These are phyloP conservation scores for Naegleria lovaniensis DNA, from an alignment of 208 protist genomes.

Conservation along the genomic window DNA sequence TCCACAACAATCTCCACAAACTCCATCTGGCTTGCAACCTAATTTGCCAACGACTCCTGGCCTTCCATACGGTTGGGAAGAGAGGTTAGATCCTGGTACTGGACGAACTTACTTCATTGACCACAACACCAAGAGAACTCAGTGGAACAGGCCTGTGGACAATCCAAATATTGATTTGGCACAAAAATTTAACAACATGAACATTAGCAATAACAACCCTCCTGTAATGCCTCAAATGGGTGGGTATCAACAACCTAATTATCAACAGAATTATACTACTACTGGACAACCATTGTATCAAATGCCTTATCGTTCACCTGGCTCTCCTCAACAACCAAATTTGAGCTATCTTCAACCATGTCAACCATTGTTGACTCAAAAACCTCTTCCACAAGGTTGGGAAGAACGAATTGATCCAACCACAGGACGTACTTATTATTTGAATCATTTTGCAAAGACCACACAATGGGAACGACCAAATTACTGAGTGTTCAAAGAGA, in stretches of 20 bases:
- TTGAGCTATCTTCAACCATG: background rate
- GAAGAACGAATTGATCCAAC: slow-evolving; percentile 3
- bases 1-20: background rate
- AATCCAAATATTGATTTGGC: background rate
- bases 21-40: too few relatives aligned
- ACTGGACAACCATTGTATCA: background rate
- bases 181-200: background rate
- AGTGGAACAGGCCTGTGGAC: background rate
- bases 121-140: slow-evolving; percentile 13
- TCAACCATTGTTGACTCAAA: background rate
- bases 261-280: background rate
- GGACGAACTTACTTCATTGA: background rate
- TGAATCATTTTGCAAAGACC: slow-evolving; percentile 20
- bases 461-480: slow-evolving; percentile 10
- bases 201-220: background rate
- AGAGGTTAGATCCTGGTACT: background rate
- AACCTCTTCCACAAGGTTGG: slow-evolving; percentile 18
- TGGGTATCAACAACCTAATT: background rate
- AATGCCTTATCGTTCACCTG: background rate
- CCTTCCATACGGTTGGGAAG: slow-evolving; percentile 19
- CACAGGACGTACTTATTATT: background rate
- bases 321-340: background rate
- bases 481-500: too few relatives aligned
- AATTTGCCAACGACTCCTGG: background rate
- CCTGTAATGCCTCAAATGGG: background rate